Evolutionary conservation across 345 rosid genomes (phyloP).

Genomic region (Eucalyptus sp.): DNA sequence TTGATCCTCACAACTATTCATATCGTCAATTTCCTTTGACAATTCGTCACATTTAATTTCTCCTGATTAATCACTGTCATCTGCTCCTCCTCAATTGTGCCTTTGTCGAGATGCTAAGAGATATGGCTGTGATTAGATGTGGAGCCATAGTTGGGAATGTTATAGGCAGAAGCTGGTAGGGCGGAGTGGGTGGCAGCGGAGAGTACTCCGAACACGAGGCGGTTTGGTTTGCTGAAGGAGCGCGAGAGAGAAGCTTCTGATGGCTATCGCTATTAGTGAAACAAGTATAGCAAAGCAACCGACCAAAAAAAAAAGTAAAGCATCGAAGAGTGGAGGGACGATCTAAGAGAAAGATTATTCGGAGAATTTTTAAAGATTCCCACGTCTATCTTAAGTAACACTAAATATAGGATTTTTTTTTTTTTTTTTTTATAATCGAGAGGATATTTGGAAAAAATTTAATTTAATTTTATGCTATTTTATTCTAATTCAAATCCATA

Average conservation of each 20-base stretch:
- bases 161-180: background rate
- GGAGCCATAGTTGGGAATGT: background rate
- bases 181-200: background rate
- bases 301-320: background rate
- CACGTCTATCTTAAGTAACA: background rate
- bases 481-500: too few relatives aligned
- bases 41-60: background rate
- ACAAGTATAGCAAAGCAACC: background rate
- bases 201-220: background rate
- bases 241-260: background rate
- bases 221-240: background rate
- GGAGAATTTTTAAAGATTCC: background rate
- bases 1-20: background rate
- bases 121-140: too few relatives aligned
- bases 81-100: background rate
- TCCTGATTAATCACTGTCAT: background rate
- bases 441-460: background rate
- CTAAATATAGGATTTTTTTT: too few relatives aligned
- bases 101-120: too few relatives aligned
- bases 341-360: background rate
- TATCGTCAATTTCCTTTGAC: background rate
- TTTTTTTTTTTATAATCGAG: fast-evolving
- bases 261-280: background rate
- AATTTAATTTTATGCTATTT: too few relatives aligned
- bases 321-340: background rate